Conservation (phyloP, 495 filamentous ascomycete species). For the Entonaema liquescens region DNA sequence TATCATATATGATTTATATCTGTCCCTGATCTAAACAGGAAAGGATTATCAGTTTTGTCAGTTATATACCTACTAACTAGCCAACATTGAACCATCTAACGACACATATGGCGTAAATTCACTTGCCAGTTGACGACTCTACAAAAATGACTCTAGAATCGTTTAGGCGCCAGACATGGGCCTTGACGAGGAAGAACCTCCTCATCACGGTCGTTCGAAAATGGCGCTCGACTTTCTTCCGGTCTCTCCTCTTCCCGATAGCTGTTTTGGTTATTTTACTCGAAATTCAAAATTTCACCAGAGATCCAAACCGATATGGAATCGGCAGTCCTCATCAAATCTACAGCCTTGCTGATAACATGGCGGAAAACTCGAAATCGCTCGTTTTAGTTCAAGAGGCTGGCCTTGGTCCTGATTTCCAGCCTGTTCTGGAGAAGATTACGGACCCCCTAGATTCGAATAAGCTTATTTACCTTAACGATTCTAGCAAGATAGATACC, state of each 20-base stretch:
- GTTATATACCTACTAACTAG: too few species aligned
- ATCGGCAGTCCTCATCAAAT: constrained; percentile 63
- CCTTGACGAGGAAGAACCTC: constrained; percentile 71
- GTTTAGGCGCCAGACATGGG: constrained; percentile 67
- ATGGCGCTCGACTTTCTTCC: constrained; percentile 63
- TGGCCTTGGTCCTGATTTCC: constrained; percentile 66
- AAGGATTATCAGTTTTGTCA: neutral
- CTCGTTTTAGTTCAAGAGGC: constrained; percentile 75
- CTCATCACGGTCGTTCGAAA: constrained; percentile 68
- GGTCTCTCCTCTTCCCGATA: constrained; percentile 71
- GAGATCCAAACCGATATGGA: constrained; percentile 66
- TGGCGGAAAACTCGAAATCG: constrained; percentile 54
- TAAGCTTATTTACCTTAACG: constrained; percentile 59
- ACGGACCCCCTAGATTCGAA: constrained; percentile 54
- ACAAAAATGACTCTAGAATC: constrained; percentile 30
- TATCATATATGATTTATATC: constrained; percentile 5
- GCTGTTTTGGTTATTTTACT: constrained; percentile 67
- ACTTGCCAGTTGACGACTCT: neutral
- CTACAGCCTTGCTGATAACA: constrained; percentile 57
- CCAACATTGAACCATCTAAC: neutral
- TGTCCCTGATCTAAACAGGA: neutral
- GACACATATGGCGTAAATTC: constrained; percentile 13
- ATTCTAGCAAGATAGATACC: constrained; percentile 60
- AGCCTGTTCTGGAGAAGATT: constrained; percentile 66
- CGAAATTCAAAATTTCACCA: constrained; percentile 66